These are phyloP conservation scores for Aspergillus unguis DNA, from an alignment of 2,329 filamentous ascomycete species.

Conservation along the genomic window DNA sequence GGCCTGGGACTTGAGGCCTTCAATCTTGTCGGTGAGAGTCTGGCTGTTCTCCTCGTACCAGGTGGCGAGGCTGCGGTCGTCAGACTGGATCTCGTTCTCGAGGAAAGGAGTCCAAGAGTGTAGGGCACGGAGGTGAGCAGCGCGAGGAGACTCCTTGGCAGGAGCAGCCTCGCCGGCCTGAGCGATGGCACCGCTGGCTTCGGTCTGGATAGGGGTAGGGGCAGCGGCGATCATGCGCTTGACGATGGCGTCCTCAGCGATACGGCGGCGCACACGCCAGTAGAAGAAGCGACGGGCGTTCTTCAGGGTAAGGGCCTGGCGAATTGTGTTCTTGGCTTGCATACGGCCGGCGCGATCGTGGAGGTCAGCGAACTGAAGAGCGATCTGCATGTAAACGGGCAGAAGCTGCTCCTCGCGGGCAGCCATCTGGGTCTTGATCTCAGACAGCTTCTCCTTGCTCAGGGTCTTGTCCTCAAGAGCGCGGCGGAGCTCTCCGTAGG, in stretches of 20 bases:
- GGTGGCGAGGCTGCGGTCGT: conserved; percentile 78
- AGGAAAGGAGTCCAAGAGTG: conserved; percentile 76
- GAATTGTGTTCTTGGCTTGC: conserved; percentile 95
- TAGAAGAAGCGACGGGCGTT: conserved; percentile 97
- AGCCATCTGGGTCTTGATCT: conserved; percentile 79
- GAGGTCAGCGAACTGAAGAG: conserved; percentile 93
- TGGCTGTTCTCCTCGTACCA: conserved; percentile 98
- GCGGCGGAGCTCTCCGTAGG: conserved; percentile 80
- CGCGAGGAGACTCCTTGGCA: conserved; percentile 52
- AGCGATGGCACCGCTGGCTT: conserved; percentile 43
- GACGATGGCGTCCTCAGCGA: conserved; percentile 96
- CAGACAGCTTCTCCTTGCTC: conserved; percentile 68
- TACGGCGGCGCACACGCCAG: conserved; percentile 94
- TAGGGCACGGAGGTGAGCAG: conserved; percentile 68
- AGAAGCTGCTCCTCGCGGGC: conserved; percentile 83
- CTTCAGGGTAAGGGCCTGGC: conserved; percentile 76
- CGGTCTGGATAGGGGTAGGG: conserved; percentile 34
- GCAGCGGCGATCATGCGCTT: conserved; percentile 68
- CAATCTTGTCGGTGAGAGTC: conserved; percentile 76
- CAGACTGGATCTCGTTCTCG: conserved; percentile 65
- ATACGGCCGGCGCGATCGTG: conserved; percentile 97
- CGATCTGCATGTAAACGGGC: conserved; percentile 91
- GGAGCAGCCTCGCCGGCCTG: conserved; percentile 25
- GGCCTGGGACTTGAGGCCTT: conserved; percentile 73
- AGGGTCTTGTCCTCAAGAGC: conserved; percentile 66